These are phyloP conservation scores for Striga asiatica DNA, from an alignment of 257 asterid species.

Conservation along the genomic window DNA sequence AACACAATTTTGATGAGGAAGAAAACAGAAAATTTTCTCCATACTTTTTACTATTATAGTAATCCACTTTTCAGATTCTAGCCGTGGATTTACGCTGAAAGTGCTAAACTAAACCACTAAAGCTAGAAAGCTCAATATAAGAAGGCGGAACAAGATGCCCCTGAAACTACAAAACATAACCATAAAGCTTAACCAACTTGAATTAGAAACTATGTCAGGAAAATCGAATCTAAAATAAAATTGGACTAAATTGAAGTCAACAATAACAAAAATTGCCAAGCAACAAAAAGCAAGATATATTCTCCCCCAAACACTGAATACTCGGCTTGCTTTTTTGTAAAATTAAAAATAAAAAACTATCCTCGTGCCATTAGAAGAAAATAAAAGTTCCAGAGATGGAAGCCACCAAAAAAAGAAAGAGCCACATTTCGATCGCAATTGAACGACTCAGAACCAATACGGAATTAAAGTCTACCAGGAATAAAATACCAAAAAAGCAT, in stretches of 20 bases:
- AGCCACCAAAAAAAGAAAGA: too few relatives aligned
- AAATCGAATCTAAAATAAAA: background rate
- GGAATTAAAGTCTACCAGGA: background rate
- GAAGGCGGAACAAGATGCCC: background rate
- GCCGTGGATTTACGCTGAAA: too few relatives aligned
- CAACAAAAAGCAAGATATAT: background rate
- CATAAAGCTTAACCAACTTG: background rate
- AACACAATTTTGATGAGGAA: background rate
- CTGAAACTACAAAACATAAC: background rate
- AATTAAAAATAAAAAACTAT: too few relatives aligned
- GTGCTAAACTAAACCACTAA: background rate
- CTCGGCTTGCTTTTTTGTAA: too few relatives aligned
- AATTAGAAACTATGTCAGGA: slow-evolving; percentile 2
- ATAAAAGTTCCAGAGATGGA: too few relatives aligned
- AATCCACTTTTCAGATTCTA: too few relatives aligned
- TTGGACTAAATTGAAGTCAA: slow-evolving; percentile 11
- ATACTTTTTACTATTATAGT: too few relatives aligned
- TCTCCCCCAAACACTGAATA: background rate
- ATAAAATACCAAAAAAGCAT: background rate
- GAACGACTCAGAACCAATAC: background rate
- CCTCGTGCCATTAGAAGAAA: background rate
- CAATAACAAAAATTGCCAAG: slow-evolving; percentile 5
- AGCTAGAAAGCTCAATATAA: slow-evolving; percentile 10
- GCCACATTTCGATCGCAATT: slow-evolving; percentile 11
- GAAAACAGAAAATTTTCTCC: too few relatives aligned